These are phyloP conservation scores for Suhomyces anneliseae DNA, from an alignment of 1,139 yeast species.

Conservation along the genomic window DNA sequence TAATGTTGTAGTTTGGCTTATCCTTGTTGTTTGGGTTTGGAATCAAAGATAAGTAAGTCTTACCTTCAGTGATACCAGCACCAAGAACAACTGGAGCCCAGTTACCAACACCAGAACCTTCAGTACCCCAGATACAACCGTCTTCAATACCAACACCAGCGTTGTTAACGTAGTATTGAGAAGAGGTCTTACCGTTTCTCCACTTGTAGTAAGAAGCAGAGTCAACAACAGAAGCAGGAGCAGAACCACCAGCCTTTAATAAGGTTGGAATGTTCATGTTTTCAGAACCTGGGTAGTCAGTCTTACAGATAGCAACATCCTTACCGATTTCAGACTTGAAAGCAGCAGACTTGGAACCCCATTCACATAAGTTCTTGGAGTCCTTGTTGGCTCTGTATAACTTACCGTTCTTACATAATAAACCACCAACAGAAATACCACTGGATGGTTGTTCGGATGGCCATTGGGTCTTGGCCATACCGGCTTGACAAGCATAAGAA, in stretches of 20 bases:
- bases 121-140: conserved; percentile 76
- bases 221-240: conserved; percentile 67
- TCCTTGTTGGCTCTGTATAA: conserved; percentile 66
- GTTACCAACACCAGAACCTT: conserved; percentile 69
- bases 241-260: conserved; percentile 56
- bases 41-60: conserved; percentile 71
- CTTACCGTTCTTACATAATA: conserved; percentile 66
- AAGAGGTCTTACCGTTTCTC: conserved; percentile 66
- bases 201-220: conserved; percentile 61
- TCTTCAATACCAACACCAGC: conserved; percentile 74
- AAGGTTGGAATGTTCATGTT: conserved; percentile 82
- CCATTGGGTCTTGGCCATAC: conserved; percentile 92
- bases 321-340: conserved; percentile 57
- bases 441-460: conserved; percentile 67
- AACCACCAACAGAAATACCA: conserved; percentile 82
- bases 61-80: conserved; percentile 65
- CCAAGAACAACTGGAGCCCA: conserved; percentile 84
- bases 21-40: conserved; percentile 75
- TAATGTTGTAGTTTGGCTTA: conserved; percentile 65
- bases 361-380: conserved; percentile 66
- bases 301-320: conserved; percentile 76
- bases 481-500: conserved; percentile 85
- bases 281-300: conserved; percentile 88
- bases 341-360: conserved; percentile 67
- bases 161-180: conserved; percentile 79